Conservation (phyloP, 768 basidiomycete genomes). For the Lentinus brumalis region DNA sequence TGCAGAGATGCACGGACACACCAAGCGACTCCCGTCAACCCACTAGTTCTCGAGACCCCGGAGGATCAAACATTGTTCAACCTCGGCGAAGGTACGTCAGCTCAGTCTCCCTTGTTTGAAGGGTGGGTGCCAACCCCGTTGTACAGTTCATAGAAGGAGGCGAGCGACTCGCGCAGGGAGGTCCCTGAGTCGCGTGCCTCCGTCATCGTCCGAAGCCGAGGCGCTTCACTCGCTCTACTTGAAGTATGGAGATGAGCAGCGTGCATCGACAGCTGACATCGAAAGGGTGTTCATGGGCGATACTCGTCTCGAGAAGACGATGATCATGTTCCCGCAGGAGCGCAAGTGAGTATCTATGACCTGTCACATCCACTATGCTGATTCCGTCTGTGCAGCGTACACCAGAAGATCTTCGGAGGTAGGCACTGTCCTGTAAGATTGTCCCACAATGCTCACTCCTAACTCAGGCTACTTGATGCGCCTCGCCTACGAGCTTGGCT, state of each 20-base stretch:
- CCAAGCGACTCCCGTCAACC: conserved; percentile 63
- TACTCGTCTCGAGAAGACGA: conserved; percentile 64
- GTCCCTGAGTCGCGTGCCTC: conserved; percentile 73
- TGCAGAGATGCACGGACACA: conserved; percentile 72
- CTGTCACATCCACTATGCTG: background rate
- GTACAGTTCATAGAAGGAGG: conserved; percentile 59
- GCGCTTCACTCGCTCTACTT: conserved; percentile 73
- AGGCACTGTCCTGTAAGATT: conserved; percentile 6
- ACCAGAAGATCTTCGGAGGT: conserved; percentile 84
- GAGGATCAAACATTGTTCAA: conserved; percentile 65
- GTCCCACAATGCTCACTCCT: background rate
- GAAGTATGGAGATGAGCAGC: conserved; percentile 50
- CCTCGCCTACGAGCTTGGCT: conserved; percentile 79
- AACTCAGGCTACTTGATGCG: conserved; percentile 54
- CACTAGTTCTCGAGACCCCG: conserved; percentile 55
- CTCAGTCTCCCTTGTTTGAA: background rate
- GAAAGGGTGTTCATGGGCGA: conserved; percentile 76
- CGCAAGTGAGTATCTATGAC: conserved; percentile 56
- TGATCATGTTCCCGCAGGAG: conserved; percentile 86
- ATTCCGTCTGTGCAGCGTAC: conserved; percentile 51
- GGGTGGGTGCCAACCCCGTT: background rate
- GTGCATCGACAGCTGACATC: conserved; percentile 21
- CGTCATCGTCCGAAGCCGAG: conserved; percentile 66
- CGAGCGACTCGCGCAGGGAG: conserved; percentile 54
- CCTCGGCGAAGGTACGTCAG: conserved; percentile 64